Conservation (phyloP, 805 yeast species). For the Candida andamanensis region DNA sequence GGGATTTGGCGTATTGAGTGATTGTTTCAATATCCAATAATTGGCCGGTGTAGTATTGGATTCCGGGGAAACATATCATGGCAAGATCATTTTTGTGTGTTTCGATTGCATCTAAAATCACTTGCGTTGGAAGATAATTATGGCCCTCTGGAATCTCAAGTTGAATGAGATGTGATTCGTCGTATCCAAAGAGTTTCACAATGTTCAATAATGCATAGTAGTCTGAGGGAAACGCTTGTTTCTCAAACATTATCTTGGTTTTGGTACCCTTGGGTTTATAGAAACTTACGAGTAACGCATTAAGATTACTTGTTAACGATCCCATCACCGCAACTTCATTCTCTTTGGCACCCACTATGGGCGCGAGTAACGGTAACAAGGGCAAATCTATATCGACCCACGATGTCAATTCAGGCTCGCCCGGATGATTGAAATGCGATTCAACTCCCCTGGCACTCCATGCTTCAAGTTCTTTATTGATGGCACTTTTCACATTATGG, state of each 20-base stretch:
- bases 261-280: constrained; percentile 59
- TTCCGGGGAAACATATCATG: constrained; percentile 75
- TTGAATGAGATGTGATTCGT: constrained; percentile 56
- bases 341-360: constrained; percentile 68
- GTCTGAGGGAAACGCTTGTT: constrained; percentile 89
- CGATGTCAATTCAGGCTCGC: constrained; percentile 39
- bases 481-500: constrained; percentile 46
- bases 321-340: constrained; percentile 89
- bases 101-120: constrained; percentile 55
- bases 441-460: constrained; percentile 83
- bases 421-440: constrained; percentile 73
- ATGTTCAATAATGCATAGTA: constrained; percentile 79
- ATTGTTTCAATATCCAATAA: constrained; percentile 69
- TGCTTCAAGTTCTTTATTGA: constrained; percentile 66
- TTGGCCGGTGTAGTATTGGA: constrained; percentile 92
- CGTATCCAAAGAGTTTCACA: constrained; percentile 54
- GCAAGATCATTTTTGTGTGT: constrained; percentile 58
- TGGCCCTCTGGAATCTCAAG: constrained; percentile 57
- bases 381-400: constrained; percentile 90
- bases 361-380: constrained; percentile 60
- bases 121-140: constrained; percentile 54
- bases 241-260: constrained; percentile 75
- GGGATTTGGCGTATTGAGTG: constrained; percentile 53
- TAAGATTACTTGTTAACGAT: constrained; percentile 76
- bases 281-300: constrained; percentile 66